phyloP scores from a whole-genome alignment of 805 yeast genomes.

The Scheffersomyces ergatensis region DNA sequence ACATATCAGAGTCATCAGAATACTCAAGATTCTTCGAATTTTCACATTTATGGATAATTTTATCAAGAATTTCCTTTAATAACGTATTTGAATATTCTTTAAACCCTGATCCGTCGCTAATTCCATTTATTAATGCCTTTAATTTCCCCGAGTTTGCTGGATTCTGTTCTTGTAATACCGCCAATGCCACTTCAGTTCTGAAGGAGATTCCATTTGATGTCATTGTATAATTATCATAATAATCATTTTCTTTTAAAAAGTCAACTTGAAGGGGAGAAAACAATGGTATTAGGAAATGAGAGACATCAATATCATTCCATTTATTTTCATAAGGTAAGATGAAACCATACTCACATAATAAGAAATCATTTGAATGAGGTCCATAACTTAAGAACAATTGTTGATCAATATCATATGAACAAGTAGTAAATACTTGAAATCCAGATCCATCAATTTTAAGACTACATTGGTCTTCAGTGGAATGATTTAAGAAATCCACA shows the following conservation, averaged over 20 bases:
- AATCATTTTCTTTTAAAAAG: constrained; percentile 52
- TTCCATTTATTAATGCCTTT: constrained; percentile 43
- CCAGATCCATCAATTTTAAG: constrained; percentile 46
- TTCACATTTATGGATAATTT: constrained; percentile 22
- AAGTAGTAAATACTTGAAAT: constrained; percentile 46
- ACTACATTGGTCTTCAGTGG: constrained; percentile 49
- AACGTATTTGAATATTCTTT: constrained; percentile 24
- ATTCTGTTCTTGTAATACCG: constrained; percentile 43
- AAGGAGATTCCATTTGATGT: constrained; percentile 55
- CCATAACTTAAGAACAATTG: constrained; percentile 82
- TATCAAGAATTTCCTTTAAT: constrained; percentile 29
- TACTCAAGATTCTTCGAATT: constrained; percentile 13
- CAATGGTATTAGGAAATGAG: constrained; percentile 39
- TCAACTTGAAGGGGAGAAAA: constrained; percentile 32
- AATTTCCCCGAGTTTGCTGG: constrained; percentile 31
- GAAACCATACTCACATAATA: constrained; percentile 88
- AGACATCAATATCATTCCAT: constrained; percentile 72
- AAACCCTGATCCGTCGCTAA: constrained; percentile 44
- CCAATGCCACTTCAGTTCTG: constrained; percentile 73
- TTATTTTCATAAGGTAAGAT: constrained; percentile 45
- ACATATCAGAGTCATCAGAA: constrained; percentile 12
- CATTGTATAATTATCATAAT: constrained; percentile 74
- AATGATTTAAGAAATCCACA: constrained; percentile 86
- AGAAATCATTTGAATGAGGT: constrained; percentile 79
- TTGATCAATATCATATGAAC: constrained; percentile 33